These are phyloP conservation scores for Tylopilus plumbeoviolaceoides DNA, from an alignment of 768 basidiomycete genomes.

Conservation along the genomic window DNA sequence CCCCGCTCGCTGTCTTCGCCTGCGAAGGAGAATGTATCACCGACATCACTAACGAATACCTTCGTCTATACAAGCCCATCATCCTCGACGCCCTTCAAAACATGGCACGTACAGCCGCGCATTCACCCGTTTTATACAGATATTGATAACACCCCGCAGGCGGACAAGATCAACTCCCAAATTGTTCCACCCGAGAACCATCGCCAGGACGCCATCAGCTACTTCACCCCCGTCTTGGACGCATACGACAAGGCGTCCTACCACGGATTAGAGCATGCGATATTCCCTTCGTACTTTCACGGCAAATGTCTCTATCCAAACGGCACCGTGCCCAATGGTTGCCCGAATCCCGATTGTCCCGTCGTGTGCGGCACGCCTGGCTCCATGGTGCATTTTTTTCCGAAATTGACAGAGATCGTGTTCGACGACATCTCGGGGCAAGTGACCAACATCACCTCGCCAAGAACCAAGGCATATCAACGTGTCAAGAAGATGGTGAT, in stretches of 20 bases:
- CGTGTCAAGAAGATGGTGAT: constrained; percentile 41
- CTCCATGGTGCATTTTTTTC: constrained; percentile 67
- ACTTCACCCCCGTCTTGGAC: constrained; percentile 44
- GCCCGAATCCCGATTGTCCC: constrained; percentile 76
- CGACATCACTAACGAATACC: constrained; percentile 53
- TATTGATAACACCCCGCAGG: constrained; percentile 26
- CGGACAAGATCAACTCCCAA: constrained; percentile 30
- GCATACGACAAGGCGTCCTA: constrained; percentile 46
- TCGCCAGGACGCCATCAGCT: constrained; percentile 26
- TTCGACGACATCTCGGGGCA: constrained; percentile 39
- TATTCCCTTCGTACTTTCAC: constrained; percentile 71
- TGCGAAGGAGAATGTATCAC: constrained; percentile 72
- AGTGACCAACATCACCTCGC: constrained; percentile 33
- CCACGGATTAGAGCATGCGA: constrained; percentile 44
- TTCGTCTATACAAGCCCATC: constrained; percentile 45
- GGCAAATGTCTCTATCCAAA: constrained; percentile 61
- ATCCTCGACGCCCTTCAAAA: constrained; percentile 36
- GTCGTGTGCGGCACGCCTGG: constrained; percentile 82
- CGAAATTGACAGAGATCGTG: constrained; percentile 44
- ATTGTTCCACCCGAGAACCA: constrained; percentile 29
- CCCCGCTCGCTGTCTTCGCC: constrained; percentile 41
- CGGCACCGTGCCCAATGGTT: constrained; percentile 59
- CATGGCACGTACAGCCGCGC: constrained; percentile 38
- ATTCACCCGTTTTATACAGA: not conserved
- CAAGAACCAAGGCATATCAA: constrained; percentile 40